Evolutionary conservation across 2,329 filamentous ascomycete species (phyloP).

Genomic region (Beauveria caledonica): DNA sequence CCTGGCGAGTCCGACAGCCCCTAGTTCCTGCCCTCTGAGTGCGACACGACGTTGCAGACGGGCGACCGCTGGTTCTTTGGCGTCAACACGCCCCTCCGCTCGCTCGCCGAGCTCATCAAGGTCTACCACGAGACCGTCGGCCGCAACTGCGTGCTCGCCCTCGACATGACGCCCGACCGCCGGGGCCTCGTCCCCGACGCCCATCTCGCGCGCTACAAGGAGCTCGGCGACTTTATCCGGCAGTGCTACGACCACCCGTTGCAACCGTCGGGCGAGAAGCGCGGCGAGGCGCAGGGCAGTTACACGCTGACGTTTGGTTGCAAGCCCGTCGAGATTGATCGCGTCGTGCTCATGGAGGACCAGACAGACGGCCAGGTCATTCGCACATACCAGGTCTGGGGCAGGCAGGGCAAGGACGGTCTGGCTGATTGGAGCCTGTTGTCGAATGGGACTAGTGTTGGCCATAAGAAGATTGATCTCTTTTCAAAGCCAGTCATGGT

Average conservation of each 20-base stretch:
- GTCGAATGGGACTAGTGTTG: conserved; percentile 19
- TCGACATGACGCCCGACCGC: conserved; percentile 19
- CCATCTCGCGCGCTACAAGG: conserved; percentile 18
- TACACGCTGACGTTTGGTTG: conserved; percentile 14
- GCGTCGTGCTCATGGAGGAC: conserved; percentile 21
- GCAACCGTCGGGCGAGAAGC: not conserved
- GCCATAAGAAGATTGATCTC: conserved; percentile 20
- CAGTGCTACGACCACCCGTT: conserved; percentile 6
- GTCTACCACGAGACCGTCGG: conserved; percentile 20
- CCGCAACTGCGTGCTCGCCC: conserved; percentile 19
- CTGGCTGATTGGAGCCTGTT: conserved; percentile 15
- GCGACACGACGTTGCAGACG: conserved; percentile 19
- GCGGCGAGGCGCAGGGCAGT: not conserved
- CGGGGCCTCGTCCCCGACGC: conserved; percentile 17
- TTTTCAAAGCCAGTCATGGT: conserved; percentile 15
- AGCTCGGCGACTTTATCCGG: conserved; percentile 18
- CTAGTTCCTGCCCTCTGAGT: conserved; percentile 18
- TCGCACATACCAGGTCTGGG: conserved; percentile 18
- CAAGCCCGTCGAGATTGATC: conserved; percentile 15
- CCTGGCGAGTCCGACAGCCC: conserved; percentile 17
- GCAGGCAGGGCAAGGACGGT: conserved; percentile 13
- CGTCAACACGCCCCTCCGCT: conserved; percentile 15
- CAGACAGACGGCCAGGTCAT: conserved; percentile 20
- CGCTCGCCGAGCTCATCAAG: conserved; percentile 17
- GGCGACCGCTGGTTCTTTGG: conserved; percentile 20